Evolutionary conservation across 2,329 filamentous ascomycete species (phyloP).

Genomic region (Exophiala alcalophila): DNA sequence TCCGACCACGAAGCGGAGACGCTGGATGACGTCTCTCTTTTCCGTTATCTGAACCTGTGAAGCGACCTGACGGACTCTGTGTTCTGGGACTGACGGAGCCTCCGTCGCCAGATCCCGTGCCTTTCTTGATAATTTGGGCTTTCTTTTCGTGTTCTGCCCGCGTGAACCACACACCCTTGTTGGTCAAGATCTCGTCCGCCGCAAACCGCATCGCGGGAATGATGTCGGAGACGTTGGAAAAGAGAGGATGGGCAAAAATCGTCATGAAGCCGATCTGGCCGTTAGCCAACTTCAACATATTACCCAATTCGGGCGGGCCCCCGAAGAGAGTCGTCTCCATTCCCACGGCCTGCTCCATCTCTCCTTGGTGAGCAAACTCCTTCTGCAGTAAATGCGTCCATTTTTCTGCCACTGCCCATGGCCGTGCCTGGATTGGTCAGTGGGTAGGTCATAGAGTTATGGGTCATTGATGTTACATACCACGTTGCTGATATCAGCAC

Average conservation of each 20-base stretch:
- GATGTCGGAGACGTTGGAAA: slow-evolving; percentile 81
- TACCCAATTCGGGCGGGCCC: slow-evolving; percentile 74
- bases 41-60: background rate
- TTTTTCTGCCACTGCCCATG: slow-evolving; percentile 73
- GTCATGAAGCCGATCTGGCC: slow-evolving; percentile 97
- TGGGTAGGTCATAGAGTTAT: background rate
- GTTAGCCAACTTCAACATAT: slow-evolving; percentile 75
- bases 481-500: slow-evolving; percentile 97
- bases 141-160: slow-evolving; percentile 63
- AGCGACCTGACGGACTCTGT: slow-evolving; percentile 24
- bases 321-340: slow-evolving; percentile 85
- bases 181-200: slow-evolving; percentile 74
- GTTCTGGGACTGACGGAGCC: slow-evolving; percentile 29
- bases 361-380: slow-evolving; percentile 88
- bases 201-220: slow-evolving; percentile 82
- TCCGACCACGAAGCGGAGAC: slow-evolving; percentile 24
- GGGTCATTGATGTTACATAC: slow-evolving; percentile 54
- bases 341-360: slow-evolving; percentile 83
- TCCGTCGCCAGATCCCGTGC: slow-evolving; percentile 30
- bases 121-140: slow-evolving; percentile 42
- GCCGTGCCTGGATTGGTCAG: slow-evolving; percentile 63
- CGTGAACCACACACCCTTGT: slow-evolving; percentile 70
- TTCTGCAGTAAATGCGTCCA: slow-evolving; percentile 96
- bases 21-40: slow-evolving; percentile 17
- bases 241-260: slow-evolving; percentile 87